These are phyloP conservation scores for Dioszegia crocea DNA, from an alignment of 768 basidiomycete species.

Conservation along the genomic window DNA sequence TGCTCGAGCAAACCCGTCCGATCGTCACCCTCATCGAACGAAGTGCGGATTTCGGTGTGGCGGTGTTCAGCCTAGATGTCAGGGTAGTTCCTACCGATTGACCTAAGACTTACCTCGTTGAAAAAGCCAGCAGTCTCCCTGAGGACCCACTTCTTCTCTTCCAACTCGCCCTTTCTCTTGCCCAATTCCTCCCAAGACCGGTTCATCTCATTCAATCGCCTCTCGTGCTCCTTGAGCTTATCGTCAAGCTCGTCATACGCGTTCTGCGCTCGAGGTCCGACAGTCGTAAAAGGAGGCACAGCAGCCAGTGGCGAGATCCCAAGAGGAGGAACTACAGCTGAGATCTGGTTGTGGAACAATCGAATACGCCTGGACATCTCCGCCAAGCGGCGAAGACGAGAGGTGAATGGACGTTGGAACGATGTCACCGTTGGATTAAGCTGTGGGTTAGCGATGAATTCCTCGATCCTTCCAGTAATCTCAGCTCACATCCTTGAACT, in stretches of 20 bases:
- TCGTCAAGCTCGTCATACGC: slow-evolving; percentile 89
- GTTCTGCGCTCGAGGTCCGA: slow-evolving; percentile 87
- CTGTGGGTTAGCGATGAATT: slow-evolving; percentile 54
- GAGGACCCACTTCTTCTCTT: slow-evolving; percentile 91
- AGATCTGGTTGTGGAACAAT: slow-evolving; percentile 80
- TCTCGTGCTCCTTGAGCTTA: slow-evolving; percentile 79
- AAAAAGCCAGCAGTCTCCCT: slow-evolving; percentile 96
- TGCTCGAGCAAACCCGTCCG: slow-evolving; percentile 68
- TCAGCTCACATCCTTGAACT: slow-evolving; percentile 88
- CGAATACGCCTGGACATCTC: slow-evolving; percentile 93
- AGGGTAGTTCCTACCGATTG: background rate
- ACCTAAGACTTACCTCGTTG: slow-evolving; percentile 59
- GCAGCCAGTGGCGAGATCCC: slow-evolving; percentile 81
- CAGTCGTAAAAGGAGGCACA: slow-evolving; percentile 77
- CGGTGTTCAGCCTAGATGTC: slow-evolving; percentile 66
- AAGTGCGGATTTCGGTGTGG: slow-evolving; percentile 73
- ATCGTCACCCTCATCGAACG: slow-evolving; percentile 81
- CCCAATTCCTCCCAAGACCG: slow-evolving; percentile 82
- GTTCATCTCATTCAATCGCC: slow-evolving; percentile 81
- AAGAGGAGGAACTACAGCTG: slow-evolving; percentile 75
- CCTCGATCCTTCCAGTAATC: background rate
- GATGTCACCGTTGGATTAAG: slow-evolving; percentile 91
- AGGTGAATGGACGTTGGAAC: slow-evolving; percentile 96
- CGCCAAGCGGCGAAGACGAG: slow-evolving; percentile 88
- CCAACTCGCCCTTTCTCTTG: slow-evolving; percentile 75